Base-by-base conservation (phyloP, 768 basidiomycete genomes). In the Auriscalpium microsporum region DNA sequence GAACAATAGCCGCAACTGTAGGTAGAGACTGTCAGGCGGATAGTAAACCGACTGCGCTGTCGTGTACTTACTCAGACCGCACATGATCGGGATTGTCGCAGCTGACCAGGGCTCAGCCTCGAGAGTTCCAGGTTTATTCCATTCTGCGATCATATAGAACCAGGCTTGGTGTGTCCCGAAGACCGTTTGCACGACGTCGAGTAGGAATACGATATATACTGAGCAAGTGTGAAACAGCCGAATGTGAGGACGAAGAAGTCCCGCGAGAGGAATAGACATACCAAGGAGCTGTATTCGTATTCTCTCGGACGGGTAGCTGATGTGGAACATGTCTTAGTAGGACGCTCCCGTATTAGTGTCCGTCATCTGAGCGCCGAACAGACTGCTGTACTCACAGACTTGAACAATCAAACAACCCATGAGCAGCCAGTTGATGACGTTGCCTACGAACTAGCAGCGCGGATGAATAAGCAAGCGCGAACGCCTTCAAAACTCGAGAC, bases 101-200 rank as follows among this genome's bases (percentile, higher is more conserved):
- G 54, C 56, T 14, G 54, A 54, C 53, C 55, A 60, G 36, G 63
- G 64, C 33, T 58, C 52, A 9, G 50, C 44, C 16, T 52, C 34
- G 38, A 67, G 56, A 0, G 57, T 45, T 10, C 46, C 53, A 19
- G 63, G 48, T 51, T 66, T 62, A 13, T 63, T 56, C 68, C 67
- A 61, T 14, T 57, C 52, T 19, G 52, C 45, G 48, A 67, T 59
- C 40, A 67, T 48, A 45, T 56, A 52, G 35, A 44, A 56, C 62
- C 64, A 66, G 28, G 61, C 63, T 13, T 56, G 54, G 36, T 65
- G 50, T 5, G 65, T 62, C 11, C 61, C 58, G 28, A 67, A 54
- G 3, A 60, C 60, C 7, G 63, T 63, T 40, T 67, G 63, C 8
- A 58, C 55, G 10, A 61, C 38, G 38, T 65, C 64, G 34, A 64